Conservation (phyloP, 2,329 filamentous ascomycete species). For the Alternaria angustiovoidea region DNA sequence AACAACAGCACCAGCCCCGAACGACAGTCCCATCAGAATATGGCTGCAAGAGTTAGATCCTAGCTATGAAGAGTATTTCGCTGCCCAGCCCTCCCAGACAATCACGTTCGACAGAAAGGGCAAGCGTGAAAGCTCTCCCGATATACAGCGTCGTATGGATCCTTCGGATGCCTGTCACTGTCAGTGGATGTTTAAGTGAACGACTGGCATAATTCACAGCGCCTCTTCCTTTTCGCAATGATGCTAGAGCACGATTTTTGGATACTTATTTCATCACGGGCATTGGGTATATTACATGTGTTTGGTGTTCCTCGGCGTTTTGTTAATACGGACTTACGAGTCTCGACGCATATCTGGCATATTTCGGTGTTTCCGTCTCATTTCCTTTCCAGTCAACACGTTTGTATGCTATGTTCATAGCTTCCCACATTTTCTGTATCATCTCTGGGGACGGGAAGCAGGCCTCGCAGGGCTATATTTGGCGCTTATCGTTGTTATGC, state of each 20-base stretch:
- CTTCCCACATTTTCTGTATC: constrained; percentile 2
- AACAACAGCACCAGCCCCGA: constrained; percentile 43
- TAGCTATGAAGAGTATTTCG: constrained; percentile 36
- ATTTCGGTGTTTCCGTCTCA: constrained; percentile 15
- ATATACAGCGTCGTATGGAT: constrained; percentile 34
- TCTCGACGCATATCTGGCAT: constrained; percentile 19
- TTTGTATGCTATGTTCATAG: constrained; percentile 11
- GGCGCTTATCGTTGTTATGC: constrained; percentile 8
- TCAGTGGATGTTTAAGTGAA: constrained; percentile 51
- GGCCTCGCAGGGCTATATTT: constrained; percentile 14
- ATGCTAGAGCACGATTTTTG: constrained; percentile 1
- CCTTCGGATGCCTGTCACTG: constrained; percentile 48
- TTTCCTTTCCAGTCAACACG: constrained; percentile 14
- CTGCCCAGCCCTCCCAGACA: constrained; percentile 16
- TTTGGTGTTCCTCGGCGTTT: constrained; percentile 18
- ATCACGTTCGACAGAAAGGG: constrained; percentile 12
- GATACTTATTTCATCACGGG: constrained; percentile 6
- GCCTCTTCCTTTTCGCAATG: not conserved
- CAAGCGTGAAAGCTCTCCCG: constrained; percentile 22
- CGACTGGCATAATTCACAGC: constrained; percentile 1
- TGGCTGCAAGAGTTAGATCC: constrained; percentile 54
- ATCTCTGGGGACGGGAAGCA: constrained; percentile 8
- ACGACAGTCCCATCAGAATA: constrained; percentile 49
- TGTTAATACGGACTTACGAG: constrained; percentile 10
- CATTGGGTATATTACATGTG: constrained; percentile 8